Evolutionary conservation across 805 yeast species (phyloP), one percentile per base, ranked within the genome.

Genomic region (Starmerella floris): DNA sequence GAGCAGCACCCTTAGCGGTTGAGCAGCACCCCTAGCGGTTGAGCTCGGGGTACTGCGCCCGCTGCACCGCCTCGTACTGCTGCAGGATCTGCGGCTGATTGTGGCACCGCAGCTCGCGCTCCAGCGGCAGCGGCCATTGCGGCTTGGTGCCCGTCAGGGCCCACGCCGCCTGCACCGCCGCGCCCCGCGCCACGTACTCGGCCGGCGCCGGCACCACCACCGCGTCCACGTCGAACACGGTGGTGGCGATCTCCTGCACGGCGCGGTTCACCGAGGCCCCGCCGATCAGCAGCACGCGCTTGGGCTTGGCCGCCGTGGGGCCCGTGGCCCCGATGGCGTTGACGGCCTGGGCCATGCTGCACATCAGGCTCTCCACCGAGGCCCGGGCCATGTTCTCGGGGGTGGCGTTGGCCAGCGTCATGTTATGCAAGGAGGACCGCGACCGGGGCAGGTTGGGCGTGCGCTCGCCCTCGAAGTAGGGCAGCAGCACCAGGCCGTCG

Each of bases 401-500:
- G 8, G 41, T 35, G 1, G 44, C 30, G 23, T 51, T 52, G 13
- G 41, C 43, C 21, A 53, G 39, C 4, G 55, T 51, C 46, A 53
- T 36, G 32, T 49, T 49, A 38, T 50, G 49, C 20, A 53, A 37
- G 13, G 52, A 45, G 1, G 55, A 56, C 15, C 28, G 40, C 15
- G 56, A 56, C 6, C 33, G 30, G 3, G 56, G 56, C 35, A 52
- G 41, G 37, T 53, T 53, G 25, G 56, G 56, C 23, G 56, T 53
- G n/a, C 56, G 54, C 44, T 53, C 56, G 10, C 56, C 56, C 32
- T 53, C 53, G 40, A 51, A 53, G 39, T 52, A 53, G 2, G 56
- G 56, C 13, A 53, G 37, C 11, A 53, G 49, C 3, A 49, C 52
- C 2, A 53, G 25, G 0, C 56, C 56, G n/a, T 40, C 46, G 3